Conservation (phyloP, 2,329 filamentous ascomycete species). For the Chalaropsis thielavioides region DNA sequence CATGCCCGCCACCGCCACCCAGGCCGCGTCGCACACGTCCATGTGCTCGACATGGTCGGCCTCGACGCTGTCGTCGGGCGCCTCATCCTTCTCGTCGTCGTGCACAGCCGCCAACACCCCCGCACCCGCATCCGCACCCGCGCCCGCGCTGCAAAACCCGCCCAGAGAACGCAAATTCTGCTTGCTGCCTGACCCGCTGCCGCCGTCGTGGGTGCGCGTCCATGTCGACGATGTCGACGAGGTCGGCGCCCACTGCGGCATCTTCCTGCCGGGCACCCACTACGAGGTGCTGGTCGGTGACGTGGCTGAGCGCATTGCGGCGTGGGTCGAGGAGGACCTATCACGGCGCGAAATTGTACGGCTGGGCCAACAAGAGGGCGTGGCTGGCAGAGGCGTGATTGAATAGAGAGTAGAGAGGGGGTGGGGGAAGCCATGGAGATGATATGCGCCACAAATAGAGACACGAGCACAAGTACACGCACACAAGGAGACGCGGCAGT, state of each 20-base stretch:
- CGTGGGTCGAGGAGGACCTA: constrained; percentile 54
- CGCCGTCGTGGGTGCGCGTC: constrained; percentile 58
- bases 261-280: constrained; percentile 60
- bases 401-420: background rate
- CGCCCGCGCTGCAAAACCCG: too few relatives aligned
- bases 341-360: constrained; percentile 26
- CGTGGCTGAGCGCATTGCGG: constrained; percentile 49
- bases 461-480: background rate
- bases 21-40: constrained; percentile 23
- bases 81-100: background rate
- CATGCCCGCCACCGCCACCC: too few relatives aligned
- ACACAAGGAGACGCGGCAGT: background rate
- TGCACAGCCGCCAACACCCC: background rate
- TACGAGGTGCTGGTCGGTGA: constrained; percentile 68
- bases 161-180: constrained; percentile 74
- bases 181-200: constrained; percentile 44
- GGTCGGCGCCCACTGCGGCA: constrained; percentile 67
- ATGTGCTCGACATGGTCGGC: background rate
- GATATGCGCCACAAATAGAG: background rate
- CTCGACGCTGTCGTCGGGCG: background rate
- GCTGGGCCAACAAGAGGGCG: background rate
- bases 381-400: too few relatives aligned
- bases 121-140: constrained; percentile 18
- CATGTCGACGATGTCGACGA: constrained; percentile 76
- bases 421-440: background rate